Conservation (phyloP, 441 rosid species). For the Omphalea diandra region DNA sequence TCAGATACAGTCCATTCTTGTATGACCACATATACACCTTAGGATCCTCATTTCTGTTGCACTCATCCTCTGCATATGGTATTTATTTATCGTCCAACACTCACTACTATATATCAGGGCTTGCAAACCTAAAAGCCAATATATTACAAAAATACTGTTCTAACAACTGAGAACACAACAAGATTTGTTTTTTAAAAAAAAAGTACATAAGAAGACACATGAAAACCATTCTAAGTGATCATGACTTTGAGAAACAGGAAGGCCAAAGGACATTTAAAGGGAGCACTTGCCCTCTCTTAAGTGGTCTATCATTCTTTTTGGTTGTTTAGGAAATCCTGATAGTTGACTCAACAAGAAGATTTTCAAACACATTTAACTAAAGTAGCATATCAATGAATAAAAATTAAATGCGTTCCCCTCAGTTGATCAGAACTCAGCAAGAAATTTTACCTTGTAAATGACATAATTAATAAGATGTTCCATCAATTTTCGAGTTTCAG, state of each 20-base stretch:
- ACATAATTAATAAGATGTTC: slow-evolving; percentile 90
- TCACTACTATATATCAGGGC: too few relatives aligned
- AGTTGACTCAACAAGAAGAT: background rate
- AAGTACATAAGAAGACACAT: background rate
- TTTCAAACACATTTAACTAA: slow-evolving; percentile 7
- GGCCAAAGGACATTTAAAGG: slow-evolving; percentile 7
- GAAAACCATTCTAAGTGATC: background rate
- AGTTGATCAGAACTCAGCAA: slow-evolving; percentile 16
- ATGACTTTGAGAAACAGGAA: background rate
- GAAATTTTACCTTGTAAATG: slow-evolving; percentile 79
- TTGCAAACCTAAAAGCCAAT: too few relatives aligned
- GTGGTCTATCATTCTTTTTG: background rate
- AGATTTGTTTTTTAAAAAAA: too few relatives aligned
- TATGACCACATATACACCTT: too few relatives aligned
- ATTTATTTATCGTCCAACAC: too few relatives aligned
- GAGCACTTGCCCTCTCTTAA: slow-evolving; percentile 4
- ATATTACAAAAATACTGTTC: too few relatives aligned
- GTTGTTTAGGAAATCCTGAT: slow-evolving; percentile 12
- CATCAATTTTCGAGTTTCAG: slow-evolving; percentile 78
- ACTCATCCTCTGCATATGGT: too few relatives aligned
- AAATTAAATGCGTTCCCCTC: slow-evolving; percentile 13
- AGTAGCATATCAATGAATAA: background rate
- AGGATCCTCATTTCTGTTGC: too few relatives aligned
- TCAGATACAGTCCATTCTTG: too few relatives aligned
- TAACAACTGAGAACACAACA: too few relatives aligned